phyloP scores from a whole-genome alignment of 1,139 yeast species.

The Saccharomycopsis phalli region DNA sequence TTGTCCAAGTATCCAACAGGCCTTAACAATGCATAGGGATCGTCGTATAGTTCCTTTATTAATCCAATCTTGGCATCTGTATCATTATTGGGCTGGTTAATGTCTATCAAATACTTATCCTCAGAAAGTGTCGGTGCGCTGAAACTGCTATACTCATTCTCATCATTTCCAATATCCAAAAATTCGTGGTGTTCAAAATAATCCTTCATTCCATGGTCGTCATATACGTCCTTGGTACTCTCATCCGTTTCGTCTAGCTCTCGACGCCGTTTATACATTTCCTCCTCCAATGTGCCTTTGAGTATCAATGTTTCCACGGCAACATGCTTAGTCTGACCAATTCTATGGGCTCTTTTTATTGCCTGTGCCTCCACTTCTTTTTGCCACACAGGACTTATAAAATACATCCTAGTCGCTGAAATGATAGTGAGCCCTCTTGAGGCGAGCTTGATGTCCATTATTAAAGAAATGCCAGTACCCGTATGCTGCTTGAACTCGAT shows the following conservation, averaged over 20 bases:
- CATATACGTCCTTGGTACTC: slow-evolving; percentile 32
- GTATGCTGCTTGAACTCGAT: slow-evolving; percentile 39
- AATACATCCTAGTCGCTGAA: slow-evolving; percentile 60
- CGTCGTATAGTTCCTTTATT: slow-evolving; percentile 11
- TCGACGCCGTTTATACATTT: slow-evolving; percentile 34
- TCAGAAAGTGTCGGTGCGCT: slow-evolving; percentile 23
- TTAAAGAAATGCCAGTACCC: slow-evolving; percentile 38
- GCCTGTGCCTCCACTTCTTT: slow-evolving; percentile 65
- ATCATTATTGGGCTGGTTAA: not conserved
- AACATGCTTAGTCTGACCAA: slow-evolving; percentile 51
- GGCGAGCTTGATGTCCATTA: slow-evolving; percentile 63
- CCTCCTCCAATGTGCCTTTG: slow-evolving; percentile 57
- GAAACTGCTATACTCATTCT: slow-evolving; percentile 31
- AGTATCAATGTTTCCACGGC: slow-evolving; percentile 59
- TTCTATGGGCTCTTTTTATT: slow-evolving; percentile 64
- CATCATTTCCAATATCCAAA: slow-evolving; percentile 27
- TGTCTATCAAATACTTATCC: slow-evolving; percentile 3
- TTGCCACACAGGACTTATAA: slow-evolving; percentile 64
- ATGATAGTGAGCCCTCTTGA: slow-evolving; percentile 64
- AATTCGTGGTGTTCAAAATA: slow-evolving; percentile 43
- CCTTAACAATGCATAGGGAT: slow-evolving; percentile 21
- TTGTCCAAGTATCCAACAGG: slow-evolving; percentile 21
- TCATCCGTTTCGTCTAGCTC: slow-evolving; percentile 25
- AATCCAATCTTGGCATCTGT: not conserved
- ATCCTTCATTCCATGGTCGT: slow-evolving; percentile 51